Conservation (phyloP, 2,329 filamentous ascomycete species). For the Calonectria pseudoreteaudii region DNA sequence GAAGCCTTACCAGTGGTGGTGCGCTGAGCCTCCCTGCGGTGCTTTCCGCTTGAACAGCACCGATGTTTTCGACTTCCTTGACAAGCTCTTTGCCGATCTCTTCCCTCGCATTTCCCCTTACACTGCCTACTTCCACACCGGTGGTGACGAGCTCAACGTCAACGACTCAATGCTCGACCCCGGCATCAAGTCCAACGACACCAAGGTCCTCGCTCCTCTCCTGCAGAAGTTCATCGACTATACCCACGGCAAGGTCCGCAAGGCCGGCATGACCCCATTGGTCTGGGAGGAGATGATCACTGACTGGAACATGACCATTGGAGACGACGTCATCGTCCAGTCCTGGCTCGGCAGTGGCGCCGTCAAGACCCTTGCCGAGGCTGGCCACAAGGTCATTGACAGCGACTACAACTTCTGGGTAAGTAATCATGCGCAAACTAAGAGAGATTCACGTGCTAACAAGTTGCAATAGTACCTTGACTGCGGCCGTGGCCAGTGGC, state of each 20-base stretch:
- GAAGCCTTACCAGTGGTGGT: conserved; percentile 69
- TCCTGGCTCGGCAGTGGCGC: conserved; percentile 77
- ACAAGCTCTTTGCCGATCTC: conserved; percentile 79
- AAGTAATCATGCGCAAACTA: conserved; percentile 53
- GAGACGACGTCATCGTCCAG: conserved; percentile 79
- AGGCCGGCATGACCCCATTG: conserved; percentile 75
- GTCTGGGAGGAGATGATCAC: conserved; percentile 92
- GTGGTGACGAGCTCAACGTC: conserved; percentile 87
- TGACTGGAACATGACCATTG: conserved; percentile 81
- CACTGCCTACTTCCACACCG: conserved; percentile 83
- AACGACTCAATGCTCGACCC: conserved; percentile 76
- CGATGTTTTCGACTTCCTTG: conserved; percentile 77
- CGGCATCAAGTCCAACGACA: conserved; percentile 75
- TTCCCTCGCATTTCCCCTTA: conserved; percentile 78
- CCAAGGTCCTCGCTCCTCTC: conserved; percentile 75
- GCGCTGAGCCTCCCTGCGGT: conserved; percentile 73
- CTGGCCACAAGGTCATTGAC: conserved; percentile 78
- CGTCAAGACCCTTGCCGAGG: conserved; percentile 68
- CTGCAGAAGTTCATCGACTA: conserved; percentile 82
- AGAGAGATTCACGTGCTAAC: conserved; percentile 27
- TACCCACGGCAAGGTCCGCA: conserved; percentile 73
- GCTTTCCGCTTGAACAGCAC: conserved; percentile 82
- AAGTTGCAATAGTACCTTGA: conserved; percentile 74
- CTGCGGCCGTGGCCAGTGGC: conserved; percentile 84
- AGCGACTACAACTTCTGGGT: conserved; percentile 85